These are phyloP conservation scores for Parastagonospora avenae DNA, from an alignment of 2,329 filamentous ascomycete genomes.

Conservation along the genomic window DNA sequence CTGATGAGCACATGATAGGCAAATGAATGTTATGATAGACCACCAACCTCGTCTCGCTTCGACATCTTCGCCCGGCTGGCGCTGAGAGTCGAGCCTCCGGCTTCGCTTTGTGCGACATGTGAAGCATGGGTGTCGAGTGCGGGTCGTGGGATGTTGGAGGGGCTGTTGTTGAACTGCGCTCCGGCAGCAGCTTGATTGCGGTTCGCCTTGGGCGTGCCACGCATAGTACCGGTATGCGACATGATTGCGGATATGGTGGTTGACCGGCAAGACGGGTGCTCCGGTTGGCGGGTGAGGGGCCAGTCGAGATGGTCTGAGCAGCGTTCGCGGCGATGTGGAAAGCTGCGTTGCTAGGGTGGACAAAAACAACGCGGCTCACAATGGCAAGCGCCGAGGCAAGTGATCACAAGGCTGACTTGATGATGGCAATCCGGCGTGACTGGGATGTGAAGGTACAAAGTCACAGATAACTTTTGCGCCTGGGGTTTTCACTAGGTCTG, in stretches of 20 bases:
- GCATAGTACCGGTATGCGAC: conserved; percentile 68
- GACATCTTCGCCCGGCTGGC: conserved; percentile 95
- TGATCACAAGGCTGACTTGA: conserved; percentile 4
- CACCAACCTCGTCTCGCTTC: conserved; percentile 94
- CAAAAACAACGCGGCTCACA: conserved; percentile 25
- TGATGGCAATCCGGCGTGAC: background rate
- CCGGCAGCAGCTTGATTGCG: conserved; percentile 56
- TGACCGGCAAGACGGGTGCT: conserved; percentile 20
- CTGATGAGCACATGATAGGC: conserved; percentile 17
- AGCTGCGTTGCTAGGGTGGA: conserved; percentile 32
- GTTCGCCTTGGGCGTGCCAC: conserved; percentile 69
- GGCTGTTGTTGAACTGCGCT: conserved; percentile 65
- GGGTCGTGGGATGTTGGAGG: conserved; percentile 74
- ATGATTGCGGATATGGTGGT: conserved; percentile 48
- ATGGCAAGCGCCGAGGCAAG: conserved; percentile 20
- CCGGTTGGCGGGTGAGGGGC: conserved; percentile 27
- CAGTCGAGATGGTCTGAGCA: conserved; percentile 23
- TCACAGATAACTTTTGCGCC: background rate
- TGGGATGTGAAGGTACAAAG: background rate
- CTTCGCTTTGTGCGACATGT: conserved; percentile 60
- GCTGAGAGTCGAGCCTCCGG: conserved; percentile 73
- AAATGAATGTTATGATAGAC: background rate
- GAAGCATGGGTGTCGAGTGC: conserved; percentile 64
- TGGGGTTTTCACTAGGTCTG: background rate
- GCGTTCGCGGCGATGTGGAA: conserved; percentile 21